Evolutionary conservation across 257 asterid species (phyloP), one percentile per base, ranked within the genome.

Genomic region (Craterostigma plantagineum): DNA sequence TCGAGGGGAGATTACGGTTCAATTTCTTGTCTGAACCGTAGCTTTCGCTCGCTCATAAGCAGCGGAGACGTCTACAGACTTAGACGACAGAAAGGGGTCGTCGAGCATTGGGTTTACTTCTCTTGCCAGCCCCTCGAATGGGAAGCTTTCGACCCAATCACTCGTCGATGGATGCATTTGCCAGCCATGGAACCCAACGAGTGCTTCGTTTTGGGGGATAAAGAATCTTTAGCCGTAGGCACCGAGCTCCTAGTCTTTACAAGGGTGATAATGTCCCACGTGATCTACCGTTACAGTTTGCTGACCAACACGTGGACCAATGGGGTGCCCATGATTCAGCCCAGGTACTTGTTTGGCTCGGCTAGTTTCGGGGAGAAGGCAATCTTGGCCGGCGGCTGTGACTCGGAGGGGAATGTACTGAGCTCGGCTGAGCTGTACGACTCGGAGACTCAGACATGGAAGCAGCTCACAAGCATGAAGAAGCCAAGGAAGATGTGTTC

Each of bases 51-150:
- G 7, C 76, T 90, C 48, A 46, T 90, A 49, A 56, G 77, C 51
- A 67, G 60, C 8, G 99, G 94, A 7, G 85, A 77, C 54, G 70
- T 90, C 11, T 90, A 83, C 36, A 61, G 54, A 43, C 38, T 75
- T 54, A 73, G 99, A 69, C 68, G 94, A 38, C 50, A 52, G 34
- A 46, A 45, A 10, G 76, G 73, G 10, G 63, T 90, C 4, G 60
- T 83, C 10, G 99, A 90, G 71, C 92, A 83, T 59, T 90, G 99
- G 99, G 91, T 90, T 50, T 90, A 83, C 49, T 79, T 90, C 51
- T 83, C 99, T 0, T 75, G 99, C 79, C 91, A 77, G 55, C 58
- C 75, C 51, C 91, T 70, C n/a, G 95, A 79, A 48, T 90, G 99
- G 99, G 95, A 77, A 16, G 94, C 92, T 1, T 90, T 90, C 45